Evolutionary conservation across 768 basidiomycete species (phyloP).

Genomic region (Mycena indigotica): DNA sequence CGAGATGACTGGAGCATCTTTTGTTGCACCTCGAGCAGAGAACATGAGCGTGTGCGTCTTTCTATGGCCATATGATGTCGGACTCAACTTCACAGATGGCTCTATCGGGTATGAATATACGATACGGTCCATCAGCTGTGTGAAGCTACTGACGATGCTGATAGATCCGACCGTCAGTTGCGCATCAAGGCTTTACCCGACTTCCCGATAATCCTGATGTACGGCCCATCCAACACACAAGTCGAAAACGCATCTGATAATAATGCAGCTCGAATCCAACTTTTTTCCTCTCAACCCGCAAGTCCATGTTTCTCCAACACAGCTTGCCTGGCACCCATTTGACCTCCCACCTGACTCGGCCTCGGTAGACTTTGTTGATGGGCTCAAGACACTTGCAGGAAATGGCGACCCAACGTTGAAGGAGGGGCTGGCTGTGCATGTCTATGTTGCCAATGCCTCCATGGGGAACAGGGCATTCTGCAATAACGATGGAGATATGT

Average conservation of each 20-base stretch:
- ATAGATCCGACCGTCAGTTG: constrained; percentile 63
- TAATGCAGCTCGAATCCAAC: constrained; percentile 57
- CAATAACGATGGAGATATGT: constrained; percentile 66
- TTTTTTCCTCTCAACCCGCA: constrained; percentile 63
- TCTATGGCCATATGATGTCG: background rate
- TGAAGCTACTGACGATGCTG: no score
- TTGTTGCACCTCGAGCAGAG: constrained; percentile 57
- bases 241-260: background rate
- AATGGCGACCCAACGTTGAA: constrained; percentile 64
- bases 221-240: constrained; percentile 24
- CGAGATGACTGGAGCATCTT: constrained; percentile 63
- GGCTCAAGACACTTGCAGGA: constrained; percentile 64
- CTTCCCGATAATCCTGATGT: constrained; percentile 63
- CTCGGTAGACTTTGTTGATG: constrained; percentile 57
- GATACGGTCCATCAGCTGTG: no score
- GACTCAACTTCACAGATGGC: constrained; percentile 42
- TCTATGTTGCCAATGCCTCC: constrained; percentile 60
- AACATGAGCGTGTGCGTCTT: constrained; percentile 52
- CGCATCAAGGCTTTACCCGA: constrained; percentile 60
- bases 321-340: constrained; percentile 68
- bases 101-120: constrained; percentile 48
- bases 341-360: constrained; percentile 45
- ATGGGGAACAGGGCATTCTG: constrained; percentile 65
- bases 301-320: constrained; percentile 63
- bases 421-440: constrained; percentile 66